Base-by-base conservation (phyloP, 2,329 filamentous ascomycete species). In the Cercospora brassicicola region DNA sequence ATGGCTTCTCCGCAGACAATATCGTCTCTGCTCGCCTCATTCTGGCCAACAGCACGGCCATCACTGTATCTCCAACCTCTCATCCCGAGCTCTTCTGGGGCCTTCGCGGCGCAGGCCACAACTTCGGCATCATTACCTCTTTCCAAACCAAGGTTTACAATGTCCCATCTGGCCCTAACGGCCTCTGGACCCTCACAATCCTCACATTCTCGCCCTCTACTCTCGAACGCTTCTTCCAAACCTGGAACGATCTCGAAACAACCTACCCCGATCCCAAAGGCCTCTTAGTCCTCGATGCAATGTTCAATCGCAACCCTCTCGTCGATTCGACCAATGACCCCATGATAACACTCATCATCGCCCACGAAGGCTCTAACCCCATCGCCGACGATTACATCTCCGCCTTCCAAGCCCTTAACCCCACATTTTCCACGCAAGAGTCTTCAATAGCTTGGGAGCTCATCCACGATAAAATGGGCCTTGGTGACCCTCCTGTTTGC, bases 1-100 rank as follows among this genome's bases (percentile, higher is more conserved):
- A 87, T 67, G 88, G 88, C 0, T 79, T 89, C 13, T 80, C 80
- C 0, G 83, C 85, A 59, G 85, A 86, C 76, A 82, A 83, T 67
- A 78, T 87, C 4, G 79, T 76, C 0, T 75, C 77, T 0, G 79
- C 75, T 6, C 78, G 75, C 2, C 73, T 84, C 0, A 81, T 83
- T 1, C 75, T 82, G 9, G 81, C 81, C 0, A 76, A 80, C 64
- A 82, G 82, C 0, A 71, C 72, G 6, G 74, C 81, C 23, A 74
- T 80, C 11, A 78, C 72, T 2, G 78, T 79, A 0, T 85, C 82
- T 1, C 75, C 79, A 11, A 73, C 75, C 0, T 79, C 85, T 70
- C 82, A 87, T 42, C 30, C 75, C 0, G 84, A 85, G 55, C 76
- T 85, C 3, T 85, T 84, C 75, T 85, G 83, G 83, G 83, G 79